Evolutionary conservation across 2,329 filamentous ascomycete species (phyloP).

Genomic region (Pestalotiopsis sp.): DNA sequence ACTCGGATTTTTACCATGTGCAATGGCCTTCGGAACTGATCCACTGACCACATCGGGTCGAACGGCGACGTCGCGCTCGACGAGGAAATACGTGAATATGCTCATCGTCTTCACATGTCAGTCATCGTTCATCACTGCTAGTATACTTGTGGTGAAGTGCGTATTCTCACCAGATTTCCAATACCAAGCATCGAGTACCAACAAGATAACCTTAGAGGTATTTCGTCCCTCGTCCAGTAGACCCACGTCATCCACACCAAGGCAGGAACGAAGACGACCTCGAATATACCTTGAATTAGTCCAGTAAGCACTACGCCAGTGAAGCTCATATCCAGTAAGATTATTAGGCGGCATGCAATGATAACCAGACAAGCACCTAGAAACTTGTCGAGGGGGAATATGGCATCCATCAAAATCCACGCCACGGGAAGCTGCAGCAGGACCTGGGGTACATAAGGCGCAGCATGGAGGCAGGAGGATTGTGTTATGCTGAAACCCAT

Average conservation of each 20-base stretch:
- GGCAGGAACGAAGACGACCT: neutral
- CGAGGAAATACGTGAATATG: neutral
- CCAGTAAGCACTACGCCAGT: neutral
- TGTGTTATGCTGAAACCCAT: neutral
- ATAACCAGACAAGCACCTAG: neutral
- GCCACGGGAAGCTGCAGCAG: neutral
- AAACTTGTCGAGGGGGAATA: neutral
- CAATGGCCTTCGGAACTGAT: neutral
- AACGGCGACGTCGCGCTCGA: neutral
- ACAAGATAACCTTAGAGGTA: neutral
- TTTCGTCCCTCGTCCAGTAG: neutral
- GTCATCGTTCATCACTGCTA: neutral
- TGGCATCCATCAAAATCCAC: neutral
- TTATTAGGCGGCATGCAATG: neutral
- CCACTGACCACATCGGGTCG: neutral
- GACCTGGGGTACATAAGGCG: neutral
- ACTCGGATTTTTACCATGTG: neutral
- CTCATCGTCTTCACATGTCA: neutral
- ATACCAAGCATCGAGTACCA: neutral
- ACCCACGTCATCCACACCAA: conserved; percentile 1
- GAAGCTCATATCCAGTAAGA: neutral
- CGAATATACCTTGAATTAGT: neutral
- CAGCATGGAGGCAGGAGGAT: neutral
- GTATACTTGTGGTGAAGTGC: neutral
- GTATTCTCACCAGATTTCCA: neutral